Evolutionary conservation across 2,329 filamentous ascomycete species (phyloP), one percentile per base, ranked within the genome.

Genomic region (Colletotrichum horii): DNA sequence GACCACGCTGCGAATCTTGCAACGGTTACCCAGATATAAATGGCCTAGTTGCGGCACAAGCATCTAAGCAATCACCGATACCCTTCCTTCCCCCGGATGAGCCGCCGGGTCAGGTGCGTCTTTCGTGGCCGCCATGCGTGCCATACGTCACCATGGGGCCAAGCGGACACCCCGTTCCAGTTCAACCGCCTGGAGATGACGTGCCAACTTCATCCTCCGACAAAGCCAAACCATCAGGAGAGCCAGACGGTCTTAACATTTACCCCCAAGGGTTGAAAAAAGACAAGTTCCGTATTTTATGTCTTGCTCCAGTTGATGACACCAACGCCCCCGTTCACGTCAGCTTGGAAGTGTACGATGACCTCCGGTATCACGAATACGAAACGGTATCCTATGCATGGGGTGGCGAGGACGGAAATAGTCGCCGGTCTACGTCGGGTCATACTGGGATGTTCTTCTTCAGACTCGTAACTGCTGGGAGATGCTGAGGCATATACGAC

Each of bases 131-230:
- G 38, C 38, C 38, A 12, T 48, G 38, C 3, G 38, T n/a, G 19
- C 38, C 38, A 1, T 48, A n/a, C 2, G 38, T 48, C 38, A 48
- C 19, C 19, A n/a, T 1, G 0, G 9, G 19, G 4, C 19, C 19
- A 0, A 19, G 2, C 12, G 38, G 38, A 2, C 38, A 48, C 0
- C 38, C 0, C 16, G 15, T 16, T 0, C 38, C 19, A n/a, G 3
- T 43, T 1, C 3, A 6, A 43, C 38, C 38, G 19, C 36, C 36
- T 19, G 1, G 19, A 4, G 36, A 8, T 1, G 8, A 3, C 1
- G 0, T 2, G 16, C 3, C 15, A 38, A 19, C 8, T 0, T 16
- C 16, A 2, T 1, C 8, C 19, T 2, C 15, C 36, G 36, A 38
- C 4, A 16, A 38, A 38, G 36, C 3, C 16, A 8, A 38, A 19